phyloP scores from a whole-genome alignment of 2,329 filamentous ascomycete genomes.

The Pseudofabraea citricarpa region DNA sequence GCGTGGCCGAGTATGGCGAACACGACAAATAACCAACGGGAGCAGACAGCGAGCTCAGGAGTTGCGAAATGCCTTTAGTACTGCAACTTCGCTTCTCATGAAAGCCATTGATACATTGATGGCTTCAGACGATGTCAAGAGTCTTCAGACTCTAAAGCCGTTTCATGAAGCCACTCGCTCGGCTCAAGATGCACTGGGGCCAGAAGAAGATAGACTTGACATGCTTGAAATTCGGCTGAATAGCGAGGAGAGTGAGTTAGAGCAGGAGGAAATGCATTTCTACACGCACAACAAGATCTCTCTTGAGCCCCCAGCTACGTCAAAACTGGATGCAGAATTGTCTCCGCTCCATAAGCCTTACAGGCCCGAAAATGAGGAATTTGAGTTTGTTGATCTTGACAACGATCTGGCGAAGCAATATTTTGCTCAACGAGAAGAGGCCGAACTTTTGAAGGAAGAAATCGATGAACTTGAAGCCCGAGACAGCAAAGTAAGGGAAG shows the following conservation, averaged over 20 bases:
- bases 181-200: constrained; percentile 14
- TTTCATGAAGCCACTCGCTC: constrained; percentile 13
- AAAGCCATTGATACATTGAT: constrained; percentile 9
- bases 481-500: constrained; percentile 7
- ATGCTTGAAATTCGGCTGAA: constrained; percentile 11
- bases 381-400: constrained; percentile 3
- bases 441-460: constrained; percentile 10
- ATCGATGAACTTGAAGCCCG: constrained; percentile 13
- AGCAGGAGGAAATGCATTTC: constrained; percentile 18
- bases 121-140: constrained; percentile 6
- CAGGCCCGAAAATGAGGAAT: constrained; percentile 1
- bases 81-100: constrained; percentile 1
- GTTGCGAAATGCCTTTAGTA: constrained; percentile 8
- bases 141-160: constrained; percentile 5
- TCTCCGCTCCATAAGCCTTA: constrained; percentile 12
- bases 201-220: constrained; percentile 13
- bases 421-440: constrained; percentile 9
- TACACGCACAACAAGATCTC: constrained; percentile 11
- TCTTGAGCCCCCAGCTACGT: constrained; percentile 1
- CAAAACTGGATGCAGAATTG: constrained; percentile 8
- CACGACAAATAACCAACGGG: constrained; percentile 8
- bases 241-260: constrained; percentile 13
- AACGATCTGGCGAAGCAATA: constrained; percentile 11
- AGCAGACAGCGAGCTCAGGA: constrained; percentile 7
- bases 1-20: constrained; percentile 12